These are phyloP conservation scores for Trypanosoma vivax DNA, from an alignment of 208 protist genomes.

Conservation along the genomic window DNA sequence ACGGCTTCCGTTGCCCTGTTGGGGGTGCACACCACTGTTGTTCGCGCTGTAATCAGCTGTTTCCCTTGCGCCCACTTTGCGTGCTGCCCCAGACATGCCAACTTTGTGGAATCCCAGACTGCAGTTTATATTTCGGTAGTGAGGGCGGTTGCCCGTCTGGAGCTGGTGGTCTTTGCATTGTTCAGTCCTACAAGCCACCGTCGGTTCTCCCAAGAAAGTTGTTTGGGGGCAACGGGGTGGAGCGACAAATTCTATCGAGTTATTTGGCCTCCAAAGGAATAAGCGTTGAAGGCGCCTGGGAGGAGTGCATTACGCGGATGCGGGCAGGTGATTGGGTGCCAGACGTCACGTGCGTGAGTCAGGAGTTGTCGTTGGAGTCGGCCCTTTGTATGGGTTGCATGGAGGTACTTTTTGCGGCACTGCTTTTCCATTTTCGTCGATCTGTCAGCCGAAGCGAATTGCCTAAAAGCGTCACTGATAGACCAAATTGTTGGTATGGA, in stretches of 20 bases:
- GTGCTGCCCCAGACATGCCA: constrained; percentile 67
- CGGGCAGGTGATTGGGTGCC: constrained; percentile 41
- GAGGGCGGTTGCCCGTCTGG: constrained; percentile 27
- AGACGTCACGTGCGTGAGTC: constrained; percentile 50
- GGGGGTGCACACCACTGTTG: constrained; percentile 50
- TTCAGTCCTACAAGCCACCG: constrained; percentile 15
- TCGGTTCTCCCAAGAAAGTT: constrained; percentile 29
- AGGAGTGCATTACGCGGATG: constrained; percentile 37
- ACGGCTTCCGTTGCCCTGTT: constrained; percentile 59
- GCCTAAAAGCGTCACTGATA: constrained; percentile 41
- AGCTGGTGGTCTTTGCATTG: background rate
- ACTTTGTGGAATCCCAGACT: constrained; percentile 68
- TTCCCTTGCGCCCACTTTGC: constrained; percentile 71
- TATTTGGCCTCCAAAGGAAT: constrained; percentile 46
- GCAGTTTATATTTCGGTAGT: constrained; percentile 61
- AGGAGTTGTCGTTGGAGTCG: constrained; percentile 24
- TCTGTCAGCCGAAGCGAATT: constrained; percentile 42
- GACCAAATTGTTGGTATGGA: constrained; percentile 87
- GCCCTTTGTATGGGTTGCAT: constrained; percentile 59
- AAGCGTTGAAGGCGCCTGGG: constrained; percentile 32
- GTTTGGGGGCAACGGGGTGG: constrained; percentile 68
- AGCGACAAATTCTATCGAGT: constrained; percentile 57
- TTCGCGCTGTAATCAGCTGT: constrained; percentile 29
- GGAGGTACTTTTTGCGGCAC: constrained; percentile 35
- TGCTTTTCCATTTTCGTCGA: constrained; percentile 79